Percentiles rank a stretch among this genome's conserved stretches.
phyloP scores from a whole-genome alignment of 495 filamentous ascomycete species.

The Rostrohypoxylon terebratum region DNA sequence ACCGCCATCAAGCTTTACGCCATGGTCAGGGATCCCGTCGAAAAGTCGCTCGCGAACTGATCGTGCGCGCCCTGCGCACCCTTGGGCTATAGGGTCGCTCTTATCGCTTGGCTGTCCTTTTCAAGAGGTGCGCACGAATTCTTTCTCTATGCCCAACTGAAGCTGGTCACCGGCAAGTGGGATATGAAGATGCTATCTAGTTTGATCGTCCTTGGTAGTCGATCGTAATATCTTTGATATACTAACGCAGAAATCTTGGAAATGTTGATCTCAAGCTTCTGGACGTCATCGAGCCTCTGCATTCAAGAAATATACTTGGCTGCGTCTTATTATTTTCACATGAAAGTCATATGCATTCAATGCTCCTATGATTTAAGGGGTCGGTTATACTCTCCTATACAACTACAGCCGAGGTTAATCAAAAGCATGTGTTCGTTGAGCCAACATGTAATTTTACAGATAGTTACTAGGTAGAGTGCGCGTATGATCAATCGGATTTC shows the following conservation, averaged over 20 bases:
- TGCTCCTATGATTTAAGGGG: neutral
- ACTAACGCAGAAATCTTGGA: neutral
- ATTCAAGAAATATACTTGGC: neutral
- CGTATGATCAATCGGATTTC: neutral
- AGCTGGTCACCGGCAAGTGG: neutral
- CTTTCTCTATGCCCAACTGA: neutral
- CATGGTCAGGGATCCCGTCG: conserved; percentile 63
- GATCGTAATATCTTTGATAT: neutral
- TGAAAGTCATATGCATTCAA: neutral
- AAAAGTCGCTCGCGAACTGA: conserved; percentile 32
- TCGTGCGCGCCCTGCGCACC: neutral
- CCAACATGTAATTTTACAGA: neutral
- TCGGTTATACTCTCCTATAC: neutral
- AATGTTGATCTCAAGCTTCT: neutral
- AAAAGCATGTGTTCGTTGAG: neutral
- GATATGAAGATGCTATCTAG: conserved; percentile 1
- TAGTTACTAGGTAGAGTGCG: neutral
- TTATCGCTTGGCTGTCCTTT: neutral
- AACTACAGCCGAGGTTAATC: neutral
- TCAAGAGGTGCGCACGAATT: neutral
- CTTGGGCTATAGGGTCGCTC: neutral
- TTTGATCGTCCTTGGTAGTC: neutral
- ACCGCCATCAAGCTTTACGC: conserved; percentile 60
- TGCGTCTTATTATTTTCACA: neutral
- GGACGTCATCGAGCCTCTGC: neutral